phyloP scores from a whole-genome alignment of 2,329 filamentous ascomycete genomes.

The Macroventuria anomochaeta region DNA sequence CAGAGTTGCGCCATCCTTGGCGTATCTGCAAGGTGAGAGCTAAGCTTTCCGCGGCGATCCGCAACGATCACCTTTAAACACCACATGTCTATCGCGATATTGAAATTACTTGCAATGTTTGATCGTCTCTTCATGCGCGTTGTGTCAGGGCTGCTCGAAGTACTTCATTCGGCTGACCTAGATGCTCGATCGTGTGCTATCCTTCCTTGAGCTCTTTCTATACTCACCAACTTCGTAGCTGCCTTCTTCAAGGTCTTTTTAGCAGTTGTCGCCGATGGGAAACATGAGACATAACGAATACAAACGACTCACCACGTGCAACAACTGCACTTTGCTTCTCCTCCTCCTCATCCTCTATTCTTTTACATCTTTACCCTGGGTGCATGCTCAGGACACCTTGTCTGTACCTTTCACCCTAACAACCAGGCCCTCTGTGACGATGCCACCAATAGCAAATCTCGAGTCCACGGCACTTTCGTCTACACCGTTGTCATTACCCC shows the following conservation, averaged over 20 bases:
- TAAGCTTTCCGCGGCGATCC: constrained; percentile 12
- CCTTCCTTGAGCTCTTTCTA: background rate
- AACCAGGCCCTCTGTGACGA: background rate
- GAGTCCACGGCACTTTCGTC: background rate
- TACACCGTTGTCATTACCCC: background rate
- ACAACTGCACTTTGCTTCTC: background rate
- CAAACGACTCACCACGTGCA: background rate
- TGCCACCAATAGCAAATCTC: constrained; percentile 1
- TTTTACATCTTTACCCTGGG: background rate
- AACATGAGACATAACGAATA: background rate
- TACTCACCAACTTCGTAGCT: background rate
- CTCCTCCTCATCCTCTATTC: background rate
- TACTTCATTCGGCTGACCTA: background rate
- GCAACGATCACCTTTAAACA: background rate
- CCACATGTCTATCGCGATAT: background rate
- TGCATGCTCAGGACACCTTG: background rate
- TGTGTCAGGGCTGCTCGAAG: background rate
- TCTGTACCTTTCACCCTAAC: background rate
- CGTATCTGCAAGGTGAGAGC: constrained; percentile 7
- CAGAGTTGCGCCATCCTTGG: constrained; percentile 27
- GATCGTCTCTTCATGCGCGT: background rate
- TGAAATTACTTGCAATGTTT: background rate
- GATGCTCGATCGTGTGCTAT: background rate
- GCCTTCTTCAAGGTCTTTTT: background rate
- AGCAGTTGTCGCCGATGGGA: background rate